Percentiles rank a stretch among this genome's conserved stretches.
Conservation (phyloP, 2,329 filamentous ascomycete species). For the Neocatenulostroma microsporum region DNA sequence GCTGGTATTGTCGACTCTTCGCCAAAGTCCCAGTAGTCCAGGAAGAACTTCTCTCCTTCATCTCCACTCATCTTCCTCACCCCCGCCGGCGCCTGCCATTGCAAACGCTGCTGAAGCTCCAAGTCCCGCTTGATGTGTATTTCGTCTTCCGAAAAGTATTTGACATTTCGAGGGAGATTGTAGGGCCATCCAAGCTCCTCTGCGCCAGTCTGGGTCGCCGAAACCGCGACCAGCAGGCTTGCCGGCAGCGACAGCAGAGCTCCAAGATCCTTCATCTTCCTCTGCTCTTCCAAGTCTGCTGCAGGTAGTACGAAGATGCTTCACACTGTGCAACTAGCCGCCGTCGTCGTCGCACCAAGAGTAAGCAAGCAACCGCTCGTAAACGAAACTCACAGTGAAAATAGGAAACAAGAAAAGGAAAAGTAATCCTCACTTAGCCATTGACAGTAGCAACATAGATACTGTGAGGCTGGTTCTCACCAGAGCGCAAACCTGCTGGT, state of each 20-base stretch:
- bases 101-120: slow-evolving; percentile 34
- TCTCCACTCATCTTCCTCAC: slow-evolving; percentile 66
- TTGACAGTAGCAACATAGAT: not conserved
- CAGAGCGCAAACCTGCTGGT: slow-evolving; percentile 8
- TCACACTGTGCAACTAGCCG: no score
- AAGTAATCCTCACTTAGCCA: slow-evolving; percentile 5
- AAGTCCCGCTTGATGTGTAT: slow-evolving; percentile 35
- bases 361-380: no score
- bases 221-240: slow-evolving; percentile 18
- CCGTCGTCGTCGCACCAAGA: no score
- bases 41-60: slow-evolving; percentile 64
- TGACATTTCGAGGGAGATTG: slow-evolving; percentile 39
- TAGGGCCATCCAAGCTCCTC: slow-evolving; percentile 38
- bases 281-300: not conserved
- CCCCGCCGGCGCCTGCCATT: slow-evolving; percentile 47
- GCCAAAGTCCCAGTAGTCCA: slow-evolving; percentile 54
- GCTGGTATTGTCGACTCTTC: slow-evolving; percentile 14
- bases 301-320: no score
- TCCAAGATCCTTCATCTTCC: slow-evolving; percentile 17
- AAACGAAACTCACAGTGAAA: no score
- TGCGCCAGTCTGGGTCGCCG: slow-evolving; percentile 6
- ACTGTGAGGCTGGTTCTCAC: slow-evolving; percentile 6
- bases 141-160: slow-evolving; percentile 44
- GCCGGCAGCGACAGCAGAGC: slow-evolving; percentile 21
- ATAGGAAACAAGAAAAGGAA: no score